A percentile compares a stretch with the other conserved stretches of the same genome.
phyloP scores from a whole-genome alignment of 495 filamentous ascomycete genomes.

The Aspergillus hancockii region DNA sequence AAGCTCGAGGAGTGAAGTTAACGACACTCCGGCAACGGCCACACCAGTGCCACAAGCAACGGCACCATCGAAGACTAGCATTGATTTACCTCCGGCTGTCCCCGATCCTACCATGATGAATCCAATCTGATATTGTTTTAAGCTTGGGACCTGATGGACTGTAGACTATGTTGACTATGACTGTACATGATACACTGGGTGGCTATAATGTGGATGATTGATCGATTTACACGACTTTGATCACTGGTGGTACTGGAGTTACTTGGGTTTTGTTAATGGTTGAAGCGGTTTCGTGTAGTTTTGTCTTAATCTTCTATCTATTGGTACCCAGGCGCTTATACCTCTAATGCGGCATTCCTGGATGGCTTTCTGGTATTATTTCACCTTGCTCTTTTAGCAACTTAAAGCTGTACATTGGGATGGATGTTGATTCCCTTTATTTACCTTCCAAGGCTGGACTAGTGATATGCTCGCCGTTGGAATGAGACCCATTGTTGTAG shows the following conservation, averaged over 20 bases:
- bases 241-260: background rate
- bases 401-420: background rate
- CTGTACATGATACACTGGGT: background rate
- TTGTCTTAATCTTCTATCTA: background rate
- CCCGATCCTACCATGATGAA: constrained; percentile 44
- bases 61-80: background rate
- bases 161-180: background rate
- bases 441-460: background rate
- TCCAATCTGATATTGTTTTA: constrained; percentile 35
- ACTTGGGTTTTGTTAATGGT: constrained; percentile 3
- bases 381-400: background rate
- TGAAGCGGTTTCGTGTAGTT: background rate
- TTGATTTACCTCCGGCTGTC: constrained; percentile 28
- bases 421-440: background rate
- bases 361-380: background rate
- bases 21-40: constrained; percentile 26
- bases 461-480: background rate
- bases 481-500: no score
- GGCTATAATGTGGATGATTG: background rate
- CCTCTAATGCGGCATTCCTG: background rate
- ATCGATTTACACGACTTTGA: background rate
- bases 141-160: background rate
- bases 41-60: background rate
- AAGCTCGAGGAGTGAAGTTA: constrained; percentile 36
- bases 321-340: background rate